These are phyloP conservation scores for Diplodia seriata DNA, from an alignment of 2,329 filamentous ascomycete genomes.

Conservation along the genomic window DNA sequence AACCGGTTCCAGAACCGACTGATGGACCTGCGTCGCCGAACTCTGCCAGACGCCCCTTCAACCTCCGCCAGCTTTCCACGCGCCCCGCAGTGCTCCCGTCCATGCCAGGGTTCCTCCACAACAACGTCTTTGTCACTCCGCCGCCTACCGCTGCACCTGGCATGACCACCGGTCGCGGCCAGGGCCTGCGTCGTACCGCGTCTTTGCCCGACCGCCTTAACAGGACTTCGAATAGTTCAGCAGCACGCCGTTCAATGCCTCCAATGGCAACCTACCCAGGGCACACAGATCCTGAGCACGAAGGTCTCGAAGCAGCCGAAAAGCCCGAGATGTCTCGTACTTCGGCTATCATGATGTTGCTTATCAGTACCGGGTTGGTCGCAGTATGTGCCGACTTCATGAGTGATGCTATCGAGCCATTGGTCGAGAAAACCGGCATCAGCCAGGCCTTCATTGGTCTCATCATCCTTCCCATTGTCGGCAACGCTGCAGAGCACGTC, in stretches of 20 bases:
- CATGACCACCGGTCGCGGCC: slow-evolving; percentile 43
- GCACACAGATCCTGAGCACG: slow-evolving; percentile 6
- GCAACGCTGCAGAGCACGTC: slow-evolving; percentile 82
- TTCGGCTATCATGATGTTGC: slow-evolving; percentile 61
- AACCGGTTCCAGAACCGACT: background rate
- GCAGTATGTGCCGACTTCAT: slow-evolving; percentile 75
- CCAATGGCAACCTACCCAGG: slow-evolving; percentile 4
- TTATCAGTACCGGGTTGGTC: slow-evolving; percentile 62
- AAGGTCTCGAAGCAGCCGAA: slow-evolving; percentile 41
- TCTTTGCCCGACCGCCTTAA: slow-evolving; percentile 49
- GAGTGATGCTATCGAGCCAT: slow-evolving; percentile 73
- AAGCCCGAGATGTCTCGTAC: slow-evolving; percentile 62
- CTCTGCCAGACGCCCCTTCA: slow-evolving; percentile 46
- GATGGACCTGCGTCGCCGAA: slow-evolving; percentile 52
- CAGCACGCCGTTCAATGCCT: background rate
- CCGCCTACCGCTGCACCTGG: slow-evolving; percentile 43
- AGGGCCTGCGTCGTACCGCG: slow-evolving; percentile 43
- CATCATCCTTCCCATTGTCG: slow-evolving; percentile 82
- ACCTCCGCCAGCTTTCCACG: slow-evolving; percentile 64
- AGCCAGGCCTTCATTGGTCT: slow-evolving; percentile 79
- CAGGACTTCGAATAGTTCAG: slow-evolving; percentile 34
- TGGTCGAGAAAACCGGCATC: slow-evolving; percentile 66
- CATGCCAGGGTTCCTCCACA: slow-evolving; percentile 62
- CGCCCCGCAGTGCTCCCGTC: slow-evolving; percentile 58
- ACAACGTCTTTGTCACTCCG: slow-evolving; percentile 66